A percentile compares a stretch with the other conserved stretches of the same genome.
Evolutionary conservation across 1,284 basidiomycete species (phyloP).

Genomic region (Meripilus lineatus): DNA sequence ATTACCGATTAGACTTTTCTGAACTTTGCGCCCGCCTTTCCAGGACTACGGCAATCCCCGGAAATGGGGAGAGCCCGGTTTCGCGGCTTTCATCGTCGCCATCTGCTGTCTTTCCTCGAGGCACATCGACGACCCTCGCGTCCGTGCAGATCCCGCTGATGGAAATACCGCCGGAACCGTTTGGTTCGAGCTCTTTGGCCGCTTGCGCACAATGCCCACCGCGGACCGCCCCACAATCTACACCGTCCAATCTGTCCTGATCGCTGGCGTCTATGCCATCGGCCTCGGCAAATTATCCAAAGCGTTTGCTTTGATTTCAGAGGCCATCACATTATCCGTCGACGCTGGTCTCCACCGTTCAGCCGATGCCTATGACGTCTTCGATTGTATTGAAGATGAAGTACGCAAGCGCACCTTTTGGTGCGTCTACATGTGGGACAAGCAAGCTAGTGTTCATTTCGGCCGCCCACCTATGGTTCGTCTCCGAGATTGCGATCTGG

Average conservation of each 20-base stretch:
- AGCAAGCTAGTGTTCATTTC: constrained; percentile 80
- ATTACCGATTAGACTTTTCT: constrained; percentile 8
- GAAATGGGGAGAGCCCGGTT: constrained; percentile 92
- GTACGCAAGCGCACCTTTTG: constrained; percentile 89
- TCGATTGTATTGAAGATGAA: constrained; percentile 83
- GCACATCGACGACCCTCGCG: constrained; percentile 86
- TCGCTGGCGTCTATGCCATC: constrained; percentile 85
- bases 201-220: constrained; percentile 78
- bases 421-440: constrained; percentile 93
- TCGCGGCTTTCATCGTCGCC: constrained; percentile 85
- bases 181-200: constrained; percentile 84
- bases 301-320: constrained; percentile 78
- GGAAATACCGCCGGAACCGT: constrained; percentile 83
- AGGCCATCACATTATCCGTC: constrained; percentile 78
- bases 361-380: constrained; percentile 84
- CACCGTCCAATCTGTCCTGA: constrained; percentile 82
- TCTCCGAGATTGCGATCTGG: constrained; percentile 81
- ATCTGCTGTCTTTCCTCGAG: constrained; percentile 86
- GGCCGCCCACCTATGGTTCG: constrained; percentile 83
- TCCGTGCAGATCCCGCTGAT: constrained; percentile 74
- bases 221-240: constrained; percentile 87
- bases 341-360: constrained; percentile 85
- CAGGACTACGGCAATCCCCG: constrained; percentile 88
- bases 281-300: constrained; percentile 84
- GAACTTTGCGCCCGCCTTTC: constrained; percentile 9